Conservation (phyloP, 2,329 filamentous ascomycete species). For the Sphaerulina musiva region DNA sequence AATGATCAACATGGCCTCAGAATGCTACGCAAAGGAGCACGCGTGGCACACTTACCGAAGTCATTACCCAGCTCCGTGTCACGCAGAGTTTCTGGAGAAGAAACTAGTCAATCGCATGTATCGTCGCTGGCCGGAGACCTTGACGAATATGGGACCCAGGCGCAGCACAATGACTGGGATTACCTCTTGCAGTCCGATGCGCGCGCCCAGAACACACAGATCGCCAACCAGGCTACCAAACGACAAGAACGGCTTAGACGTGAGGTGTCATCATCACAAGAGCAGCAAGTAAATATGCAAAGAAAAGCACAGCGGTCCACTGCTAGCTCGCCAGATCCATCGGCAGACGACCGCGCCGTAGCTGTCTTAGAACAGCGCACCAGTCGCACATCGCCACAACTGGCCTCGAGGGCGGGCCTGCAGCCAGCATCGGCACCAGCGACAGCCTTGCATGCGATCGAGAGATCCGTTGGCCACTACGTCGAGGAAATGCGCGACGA, state of each 20-base stretch:
- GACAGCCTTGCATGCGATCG: slow-evolving; percentile 13
- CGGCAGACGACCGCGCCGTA: background rate
- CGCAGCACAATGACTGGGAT: background rate
- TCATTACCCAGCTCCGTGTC: too few species aligned
- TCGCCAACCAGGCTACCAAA: too few species aligned
- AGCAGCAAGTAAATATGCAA: too few species aligned
- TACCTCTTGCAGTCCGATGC: background rate
- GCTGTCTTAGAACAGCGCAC: background rate
- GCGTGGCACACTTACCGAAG: too few species aligned
- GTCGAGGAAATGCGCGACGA: slow-evolving; percentile 27
- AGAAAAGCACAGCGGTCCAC: background rate
- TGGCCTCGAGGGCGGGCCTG: background rate
- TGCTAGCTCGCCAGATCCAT: background rate
- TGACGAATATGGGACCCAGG: too few species aligned
- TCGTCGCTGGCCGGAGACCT: too few species aligned
- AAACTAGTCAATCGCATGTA: too few species aligned
- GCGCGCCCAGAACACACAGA: background rate
- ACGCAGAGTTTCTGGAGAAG: too few species aligned
- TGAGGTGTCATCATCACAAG: too few species aligned
- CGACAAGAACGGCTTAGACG: too few species aligned
- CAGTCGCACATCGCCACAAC: background rate
- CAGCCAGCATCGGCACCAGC: background rate
- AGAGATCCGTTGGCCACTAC: slow-evolving; percentile 22
- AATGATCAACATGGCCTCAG: too few species aligned
- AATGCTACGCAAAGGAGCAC: too few species aligned